These are phyloP conservation scores for Rhodotorula sphaerocarpa DNA, from an alignment of 768 basidiomycete species.

Conservation along the genomic window DNA sequence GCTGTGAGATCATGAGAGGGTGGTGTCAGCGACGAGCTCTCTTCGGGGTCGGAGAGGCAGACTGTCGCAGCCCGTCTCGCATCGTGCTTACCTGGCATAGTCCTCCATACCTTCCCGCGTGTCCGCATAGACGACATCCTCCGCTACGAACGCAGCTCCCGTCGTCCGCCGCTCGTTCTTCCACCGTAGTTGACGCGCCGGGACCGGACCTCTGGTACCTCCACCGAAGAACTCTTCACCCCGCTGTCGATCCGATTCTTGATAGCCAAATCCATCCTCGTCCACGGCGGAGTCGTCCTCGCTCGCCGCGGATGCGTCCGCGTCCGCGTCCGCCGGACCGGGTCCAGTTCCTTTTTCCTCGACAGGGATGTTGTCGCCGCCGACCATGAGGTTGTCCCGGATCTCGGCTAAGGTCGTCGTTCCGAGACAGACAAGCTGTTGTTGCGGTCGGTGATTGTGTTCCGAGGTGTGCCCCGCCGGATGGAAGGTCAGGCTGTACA, in stretches of 20 bases:
- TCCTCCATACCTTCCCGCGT: not conserved
- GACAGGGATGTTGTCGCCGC: not conserved
- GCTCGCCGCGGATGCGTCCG: not conserved
- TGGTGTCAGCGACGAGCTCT: too few species aligned
- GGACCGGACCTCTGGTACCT: too few species aligned
- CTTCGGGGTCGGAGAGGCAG: too few species aligned
- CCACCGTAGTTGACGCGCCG: constrained; percentile 3
- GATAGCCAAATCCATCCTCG: not conserved
- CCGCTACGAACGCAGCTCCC: constrained; percentile 2
- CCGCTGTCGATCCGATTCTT: not conserved
- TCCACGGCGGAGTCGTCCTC: not conserved
- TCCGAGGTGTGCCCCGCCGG: not conserved
- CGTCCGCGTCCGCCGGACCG: not conserved
- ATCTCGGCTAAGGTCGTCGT: constrained; percentile 12
- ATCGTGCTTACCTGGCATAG: constrained; percentile 8
- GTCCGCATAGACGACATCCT: constrained; percentile 10
- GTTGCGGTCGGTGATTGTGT: not conserved
- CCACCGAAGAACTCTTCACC: not conserved
- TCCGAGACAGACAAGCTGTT: constrained; percentile 7
- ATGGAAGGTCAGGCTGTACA: constrained; percentile 18
- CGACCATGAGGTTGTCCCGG: not conserved
- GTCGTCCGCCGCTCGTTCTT: constrained; percentile 3
- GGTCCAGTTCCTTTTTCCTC: not conserved
- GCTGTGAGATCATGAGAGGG: too few species aligned
- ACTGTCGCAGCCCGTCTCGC: too few species aligned